Evolutionary conservation across 495 filamentous ascomycete species (phyloP).

Genomic region (Penicillium verhagenii): DNA sequence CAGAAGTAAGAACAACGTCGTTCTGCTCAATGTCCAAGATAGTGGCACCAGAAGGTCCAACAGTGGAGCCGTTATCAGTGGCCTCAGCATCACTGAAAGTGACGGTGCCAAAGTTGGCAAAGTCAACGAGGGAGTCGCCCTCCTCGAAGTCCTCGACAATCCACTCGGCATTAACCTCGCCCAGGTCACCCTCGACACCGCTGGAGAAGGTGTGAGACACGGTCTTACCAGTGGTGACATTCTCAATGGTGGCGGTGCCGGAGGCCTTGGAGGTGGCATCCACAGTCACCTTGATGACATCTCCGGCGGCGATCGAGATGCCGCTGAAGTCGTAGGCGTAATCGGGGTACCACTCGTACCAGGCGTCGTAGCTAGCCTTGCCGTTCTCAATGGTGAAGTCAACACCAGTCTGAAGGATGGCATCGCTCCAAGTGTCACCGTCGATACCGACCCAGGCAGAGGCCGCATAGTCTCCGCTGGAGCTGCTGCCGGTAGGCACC

Average conservation of each 20-base stretch:
- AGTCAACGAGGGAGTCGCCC: constrained; percentile 42
- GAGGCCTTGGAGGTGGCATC: constrained; percentile 38
- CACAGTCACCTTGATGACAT: constrained; percentile 52
- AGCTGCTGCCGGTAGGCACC: constrained; percentile 36
- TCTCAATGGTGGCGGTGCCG: constrained; percentile 51
- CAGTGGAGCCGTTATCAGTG: constrained; percentile 23
- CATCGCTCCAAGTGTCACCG: constrained; percentile 51
- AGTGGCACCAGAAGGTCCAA: constrained; percentile 38
- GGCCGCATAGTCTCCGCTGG: constrained; percentile 37
- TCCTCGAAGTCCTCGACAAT: constrained; percentile 59
- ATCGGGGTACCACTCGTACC: constrained; percentile 32
- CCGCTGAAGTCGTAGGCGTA: constrained; percentile 51
- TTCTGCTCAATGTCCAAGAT: constrained; percentile 51
- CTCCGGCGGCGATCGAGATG: constrained; percentile 51
- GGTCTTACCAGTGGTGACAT: constrained; percentile 46
- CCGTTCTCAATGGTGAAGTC: constrained; percentile 46
- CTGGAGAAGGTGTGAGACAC: constrained; percentile 49
- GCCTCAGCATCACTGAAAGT: constrained; percentile 42
- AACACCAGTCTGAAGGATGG: constrained; percentile 58
- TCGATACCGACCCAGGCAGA: constrained; percentile 61
- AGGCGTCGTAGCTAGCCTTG: constrained; percentile 41
- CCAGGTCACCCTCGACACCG: constrained; percentile 13
- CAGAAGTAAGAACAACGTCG: constrained; percentile 40
- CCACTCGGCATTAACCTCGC: constrained; percentile 55
- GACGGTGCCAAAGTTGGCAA: constrained; percentile 56